Evolutionary conservation across 805 yeast species (phyloP).

Genomic region (Cyberlindnera sargentensis): DNA sequence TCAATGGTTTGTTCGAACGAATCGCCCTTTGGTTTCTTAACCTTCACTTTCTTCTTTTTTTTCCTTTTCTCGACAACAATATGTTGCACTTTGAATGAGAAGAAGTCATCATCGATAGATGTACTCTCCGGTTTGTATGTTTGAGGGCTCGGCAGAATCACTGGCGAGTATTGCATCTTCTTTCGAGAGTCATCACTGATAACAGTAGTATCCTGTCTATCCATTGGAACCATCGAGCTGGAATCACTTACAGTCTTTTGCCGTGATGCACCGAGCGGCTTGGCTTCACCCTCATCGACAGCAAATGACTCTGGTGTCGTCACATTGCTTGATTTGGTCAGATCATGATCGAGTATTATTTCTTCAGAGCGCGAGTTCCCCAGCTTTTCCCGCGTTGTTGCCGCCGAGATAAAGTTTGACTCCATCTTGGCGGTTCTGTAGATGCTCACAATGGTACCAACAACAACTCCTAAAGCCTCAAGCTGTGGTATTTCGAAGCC

Average conservation of each 20-base stretch:
- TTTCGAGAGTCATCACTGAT: background rate
- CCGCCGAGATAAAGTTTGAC: too few species aligned
- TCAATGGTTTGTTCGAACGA: too few species aligned
- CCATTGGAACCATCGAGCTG: background rate
- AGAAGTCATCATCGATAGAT: conserved; percentile 21
- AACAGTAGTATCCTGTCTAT: background rate
- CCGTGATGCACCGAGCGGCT: background rate
- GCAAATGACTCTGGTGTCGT: conserved; percentile 12
- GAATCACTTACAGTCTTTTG: background rate
- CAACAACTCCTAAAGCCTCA: too few species aligned
- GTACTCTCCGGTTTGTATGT: background rate
- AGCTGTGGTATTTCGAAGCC: too few species aligned
- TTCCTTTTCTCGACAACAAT: conserved; percentile 7
- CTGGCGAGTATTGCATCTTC: too few species aligned
- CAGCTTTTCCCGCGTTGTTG: background rate
- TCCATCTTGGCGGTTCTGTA: too few species aligned
- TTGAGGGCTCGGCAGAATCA: too few species aligned
- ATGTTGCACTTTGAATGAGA: conserved; percentile 18
- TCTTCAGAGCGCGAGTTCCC: conserved; percentile 18
- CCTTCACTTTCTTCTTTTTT: conserved; percentile 4
- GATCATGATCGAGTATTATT: conserved; percentile 19
- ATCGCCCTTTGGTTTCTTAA: background rate
- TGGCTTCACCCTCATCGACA: background rate
- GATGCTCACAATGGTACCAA: too few species aligned
- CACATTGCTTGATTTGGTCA: conserved; percentile 22